These are phyloP conservation scores for Xylaria sp. DNA, from an alignment of 2,329 filamentous ascomycete genomes.

Conservation along the genomic window DNA sequence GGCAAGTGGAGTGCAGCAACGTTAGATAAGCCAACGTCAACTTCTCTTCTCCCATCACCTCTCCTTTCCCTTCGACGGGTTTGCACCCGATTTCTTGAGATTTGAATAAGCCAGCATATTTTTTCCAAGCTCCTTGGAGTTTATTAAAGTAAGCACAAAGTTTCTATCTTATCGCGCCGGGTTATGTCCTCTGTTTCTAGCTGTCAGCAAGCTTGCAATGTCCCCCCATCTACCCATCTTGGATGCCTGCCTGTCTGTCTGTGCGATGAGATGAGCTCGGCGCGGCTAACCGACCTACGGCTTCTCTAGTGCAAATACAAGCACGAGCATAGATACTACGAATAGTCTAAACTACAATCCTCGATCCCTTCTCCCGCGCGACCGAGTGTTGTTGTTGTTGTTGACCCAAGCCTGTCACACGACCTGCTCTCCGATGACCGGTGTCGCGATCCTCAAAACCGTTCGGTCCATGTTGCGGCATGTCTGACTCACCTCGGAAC, in stretches of 20 bases:
- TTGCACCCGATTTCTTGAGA: background rate
- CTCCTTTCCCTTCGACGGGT: background rate
- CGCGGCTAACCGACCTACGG: conserved; percentile 4
- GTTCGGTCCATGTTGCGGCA: conserved; percentile 32
- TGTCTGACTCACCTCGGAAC: conserved; percentile 29
- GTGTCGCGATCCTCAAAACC: conserved; percentile 6
- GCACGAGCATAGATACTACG: conserved; percentile 2
- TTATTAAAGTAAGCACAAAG: conserved; percentile 3
- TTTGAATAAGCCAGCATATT: background rate
- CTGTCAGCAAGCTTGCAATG: background rate
- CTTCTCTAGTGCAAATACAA: background rate
- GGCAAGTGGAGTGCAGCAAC: conserved; percentile 14
- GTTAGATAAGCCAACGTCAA: background rate
- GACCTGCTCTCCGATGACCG: conserved; percentile 26
- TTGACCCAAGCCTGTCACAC: background rate
- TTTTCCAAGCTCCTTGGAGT: background rate
- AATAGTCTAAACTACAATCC: conserved; percentile 5
- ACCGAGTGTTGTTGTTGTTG: conserved; percentile 5
- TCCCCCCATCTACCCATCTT: background rate
- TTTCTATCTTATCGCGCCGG: background rate
- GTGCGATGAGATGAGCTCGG: background rate
- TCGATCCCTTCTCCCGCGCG: background rate
- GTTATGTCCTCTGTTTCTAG: background rate
- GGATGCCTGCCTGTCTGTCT: background rate
- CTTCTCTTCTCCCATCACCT: background rate